phyloP scores from a whole-genome alignment of 176 grass and related monocot genomes.

The Cocos nucifera region DNA sequence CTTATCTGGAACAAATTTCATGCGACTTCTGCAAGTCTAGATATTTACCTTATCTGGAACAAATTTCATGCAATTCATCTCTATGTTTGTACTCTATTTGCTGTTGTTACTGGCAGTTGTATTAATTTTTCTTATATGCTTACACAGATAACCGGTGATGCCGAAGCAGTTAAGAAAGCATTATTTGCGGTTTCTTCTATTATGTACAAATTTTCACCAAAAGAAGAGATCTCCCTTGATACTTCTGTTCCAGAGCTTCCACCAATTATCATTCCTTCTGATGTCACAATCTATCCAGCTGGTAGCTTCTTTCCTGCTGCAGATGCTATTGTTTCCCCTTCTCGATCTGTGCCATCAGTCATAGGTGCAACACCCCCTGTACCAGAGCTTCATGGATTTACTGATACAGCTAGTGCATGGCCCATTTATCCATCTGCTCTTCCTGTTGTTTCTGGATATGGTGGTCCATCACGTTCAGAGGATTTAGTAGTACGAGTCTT shows the following conservation, averaged over 20 bases:
- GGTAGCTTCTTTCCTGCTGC: conserved; percentile 41
- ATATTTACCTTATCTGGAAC: too few species aligned
- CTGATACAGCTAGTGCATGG: conserved; percentile 45
- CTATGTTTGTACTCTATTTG: conserved; percentile 10
- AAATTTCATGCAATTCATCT: too few species aligned
- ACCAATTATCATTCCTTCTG: conserved; percentile 80
- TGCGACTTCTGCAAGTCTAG: too few species aligned
- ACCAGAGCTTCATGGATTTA: conserved; percentile 40
- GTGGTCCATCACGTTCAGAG: conserved; percentile 46
- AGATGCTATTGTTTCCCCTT: conserved; percentile 41
- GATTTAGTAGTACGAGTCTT: conserved; percentile 71
- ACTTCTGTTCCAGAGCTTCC: conserved; percentile 53
- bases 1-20: too few species aligned
- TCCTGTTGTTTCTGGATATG: conserved; percentile 57
- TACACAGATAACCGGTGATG: conserved; percentile 65
- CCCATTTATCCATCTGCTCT: conserved; percentile 61
- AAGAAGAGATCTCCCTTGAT: conserved; percentile 79
- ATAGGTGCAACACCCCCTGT: conserved; percentile 42
- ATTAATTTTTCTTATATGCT: conserved; percentile 18
- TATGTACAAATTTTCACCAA: conserved; percentile 75
- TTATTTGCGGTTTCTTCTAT: conserved; percentile 72
- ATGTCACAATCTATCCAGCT: conserved; percentile 65
- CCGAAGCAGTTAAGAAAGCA: conserved; percentile 69
- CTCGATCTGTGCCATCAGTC: conserved; percentile 34
- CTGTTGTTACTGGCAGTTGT: conserved; percentile 11